Evolutionary conservation across 371 early-diverging fungal genomes (phyloP).

Genomic region (Rhizopus stolonifer): DNA sequence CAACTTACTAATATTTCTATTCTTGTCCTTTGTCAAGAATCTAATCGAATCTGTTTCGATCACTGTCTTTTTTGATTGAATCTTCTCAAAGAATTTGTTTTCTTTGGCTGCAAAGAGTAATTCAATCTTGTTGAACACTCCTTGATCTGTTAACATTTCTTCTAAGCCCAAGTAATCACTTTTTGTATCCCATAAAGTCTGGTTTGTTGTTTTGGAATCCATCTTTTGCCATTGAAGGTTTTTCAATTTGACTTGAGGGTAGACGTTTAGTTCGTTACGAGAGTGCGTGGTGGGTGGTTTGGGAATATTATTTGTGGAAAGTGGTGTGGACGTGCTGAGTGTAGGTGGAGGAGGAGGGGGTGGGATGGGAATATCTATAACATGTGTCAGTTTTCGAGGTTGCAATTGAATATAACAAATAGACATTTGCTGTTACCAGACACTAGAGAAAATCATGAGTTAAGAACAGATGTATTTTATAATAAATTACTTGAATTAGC

Average conservation of each 20-base stretch:
- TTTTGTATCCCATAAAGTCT: conserved; percentile 31
- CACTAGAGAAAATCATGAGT: too few relatives aligned
- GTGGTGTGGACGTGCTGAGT: neutral
- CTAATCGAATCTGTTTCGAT: conserved; percentile 24
- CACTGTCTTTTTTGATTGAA: conserved; percentile 6
- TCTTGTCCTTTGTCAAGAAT: conserved; percentile 41
- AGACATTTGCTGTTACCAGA: too few relatives aligned
- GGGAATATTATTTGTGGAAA: neutral
- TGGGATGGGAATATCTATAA: conserved; percentile 5
- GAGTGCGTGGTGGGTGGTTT: conserved; percentile 4
- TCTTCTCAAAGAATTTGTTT: conserved; percentile 27
- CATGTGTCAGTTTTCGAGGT: too few relatives aligned
- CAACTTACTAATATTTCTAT: conserved; percentile 43
- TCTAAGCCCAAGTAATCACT: conserved; percentile 28
- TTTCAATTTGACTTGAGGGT: conserved; percentile 32
- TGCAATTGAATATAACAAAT: too few relatives aligned
- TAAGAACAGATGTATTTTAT: too few relatives aligned
- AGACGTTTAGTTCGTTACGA: conserved; percentile 30
- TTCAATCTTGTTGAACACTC: conserved; percentile 29
- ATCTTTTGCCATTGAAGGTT: conserved; percentile 42
- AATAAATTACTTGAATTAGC: conserved; percentile 2
- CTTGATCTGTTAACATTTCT: conserved; percentile 18
- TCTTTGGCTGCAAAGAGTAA: conserved; percentile 29
- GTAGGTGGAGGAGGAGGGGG: conserved; percentile 10
- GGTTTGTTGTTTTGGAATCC: conserved; percentile 15